phyloP scores from a whole-genome alignment of 1,284 basidiomycete species.

The Microbotryum scabiosae region DNA sequence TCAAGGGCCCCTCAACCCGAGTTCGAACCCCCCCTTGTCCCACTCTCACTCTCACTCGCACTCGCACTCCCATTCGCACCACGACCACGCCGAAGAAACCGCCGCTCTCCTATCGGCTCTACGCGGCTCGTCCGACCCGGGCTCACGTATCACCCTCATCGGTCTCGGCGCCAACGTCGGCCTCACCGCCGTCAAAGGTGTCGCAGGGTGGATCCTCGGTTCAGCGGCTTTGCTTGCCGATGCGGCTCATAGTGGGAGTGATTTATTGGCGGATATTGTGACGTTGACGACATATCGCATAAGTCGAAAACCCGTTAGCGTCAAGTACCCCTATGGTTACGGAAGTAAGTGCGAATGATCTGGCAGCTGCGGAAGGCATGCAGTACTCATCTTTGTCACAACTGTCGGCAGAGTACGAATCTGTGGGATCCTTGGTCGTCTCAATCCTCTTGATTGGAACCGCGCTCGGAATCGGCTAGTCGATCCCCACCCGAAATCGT shows the following conservation, averaged over 20 bases:
- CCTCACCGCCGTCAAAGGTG: slow-evolving; percentile 73
- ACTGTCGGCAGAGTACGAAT: slow-evolving; percentile 39
- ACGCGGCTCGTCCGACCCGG: slow-evolving; percentile 35
- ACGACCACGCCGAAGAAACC: slow-evolving; percentile 38
- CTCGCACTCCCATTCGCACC: slow-evolving; percentile 35
- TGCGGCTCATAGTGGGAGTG: slow-evolving; percentile 86
- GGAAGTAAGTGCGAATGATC: slow-evolving; percentile 23
- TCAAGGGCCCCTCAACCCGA: no score
- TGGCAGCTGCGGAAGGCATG: background rate
- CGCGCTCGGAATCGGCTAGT: slow-evolving; percentile 68
- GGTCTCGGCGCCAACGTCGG: slow-evolving; percentile 79
- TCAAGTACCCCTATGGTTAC: slow-evolving; percentile 64
- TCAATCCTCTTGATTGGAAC: slow-evolving; percentile 54
- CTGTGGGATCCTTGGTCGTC: slow-evolving; percentile 43
- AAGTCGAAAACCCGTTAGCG: slow-evolving; percentile 67
- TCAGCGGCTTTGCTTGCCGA: slow-evolving; percentile 80
- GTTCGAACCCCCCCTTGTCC: background rate
- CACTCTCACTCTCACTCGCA: slow-evolving; percentile 28
- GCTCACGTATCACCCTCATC: slow-evolving; percentile 40
- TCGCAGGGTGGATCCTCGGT: slow-evolving; percentile 36
- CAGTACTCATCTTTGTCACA: background rate
- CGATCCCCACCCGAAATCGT: background rate
- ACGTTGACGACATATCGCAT: slow-evolving; percentile 86
- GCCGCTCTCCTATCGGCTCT: slow-evolving; percentile 37
- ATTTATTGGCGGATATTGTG: slow-evolving; percentile 83